Percentiles rank a stretch among this genome's conserved stretches.
These are phyloP conservation scores for Rhizophagus clarus DNA, from an alignment of 192 early-diverging fungal genomes.

Conservation along the genomic window DNA sequence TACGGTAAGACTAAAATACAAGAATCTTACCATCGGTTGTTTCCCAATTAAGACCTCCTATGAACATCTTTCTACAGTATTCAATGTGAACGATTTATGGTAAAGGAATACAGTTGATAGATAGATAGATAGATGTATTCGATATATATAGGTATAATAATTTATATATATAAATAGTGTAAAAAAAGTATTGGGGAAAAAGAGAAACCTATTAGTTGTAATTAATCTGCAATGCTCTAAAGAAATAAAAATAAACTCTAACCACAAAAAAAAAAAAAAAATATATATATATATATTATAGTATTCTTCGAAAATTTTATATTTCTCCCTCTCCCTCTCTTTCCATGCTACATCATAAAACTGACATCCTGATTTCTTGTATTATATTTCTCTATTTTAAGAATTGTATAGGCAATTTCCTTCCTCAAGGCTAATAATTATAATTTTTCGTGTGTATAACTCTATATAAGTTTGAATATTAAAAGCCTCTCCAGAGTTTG, in stretches of 20 bases:
- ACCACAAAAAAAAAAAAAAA: constrained; percentile 1
- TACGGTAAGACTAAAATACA: constrained; percentile 23
- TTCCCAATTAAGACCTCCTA: constrained; percentile 82
- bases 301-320: constrained; percentile 2
- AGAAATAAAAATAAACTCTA: constrained; percentile 28
- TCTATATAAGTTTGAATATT: not conserved
- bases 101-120: constrained; percentile 3
- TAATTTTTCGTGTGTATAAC: not conserved
- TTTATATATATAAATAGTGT: constrained; percentile 12
- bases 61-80: constrained; percentile 74
- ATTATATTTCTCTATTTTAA: not conserved
- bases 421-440: not conserved
- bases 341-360: constrained; percentile 10
- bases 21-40: constrained; percentile 75
- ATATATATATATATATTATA: not conserved
- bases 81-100: constrained; percentile 18
- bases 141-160: constrained; percentile 20
- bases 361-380: not conserved
- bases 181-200: constrained; percentile 20
- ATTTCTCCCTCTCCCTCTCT: constrained; percentile 29
- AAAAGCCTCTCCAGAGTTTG: not conserved
- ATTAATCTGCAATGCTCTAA: constrained; percentile 22
- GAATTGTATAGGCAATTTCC: not conserved
- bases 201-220: constrained; percentile 33
- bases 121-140: constrained; percentile 12